Conservation (phyloP, 2,329 filamentous ascomycete species). For the Curvularia verruculosa region DNA sequence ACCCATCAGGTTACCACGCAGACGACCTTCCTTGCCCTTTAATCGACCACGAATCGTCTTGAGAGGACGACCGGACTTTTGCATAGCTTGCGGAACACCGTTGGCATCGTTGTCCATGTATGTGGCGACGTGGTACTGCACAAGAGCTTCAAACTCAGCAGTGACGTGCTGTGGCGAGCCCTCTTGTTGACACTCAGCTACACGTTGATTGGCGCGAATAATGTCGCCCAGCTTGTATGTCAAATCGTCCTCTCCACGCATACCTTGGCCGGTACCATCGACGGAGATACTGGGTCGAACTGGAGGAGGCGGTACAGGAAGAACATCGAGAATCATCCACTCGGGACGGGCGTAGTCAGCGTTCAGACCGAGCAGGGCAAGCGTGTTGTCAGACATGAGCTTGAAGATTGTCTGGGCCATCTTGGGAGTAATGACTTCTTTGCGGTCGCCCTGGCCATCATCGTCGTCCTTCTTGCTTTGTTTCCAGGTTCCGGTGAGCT, state of each 20-base stretch:
- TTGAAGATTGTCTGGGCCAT: conserved; percentile 86
- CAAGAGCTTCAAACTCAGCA: conserved; percentile 84
- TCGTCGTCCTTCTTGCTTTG: conserved; percentile 71
- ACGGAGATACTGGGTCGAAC: conserved; percentile 97
- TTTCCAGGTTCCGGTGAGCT: conserved; percentile 78
- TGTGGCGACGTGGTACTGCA: conserved; percentile 98
- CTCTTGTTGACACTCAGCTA: conserved; percentile 87
- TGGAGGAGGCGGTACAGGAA: conserved; percentile 93
- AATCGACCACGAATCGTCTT: conserved; percentile 96
- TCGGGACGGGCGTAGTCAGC: conserved; percentile 94
- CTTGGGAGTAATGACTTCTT: conserved; percentile 80
- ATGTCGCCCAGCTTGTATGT: conserved; percentile 99
- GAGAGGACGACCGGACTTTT: conserved; percentile 95
- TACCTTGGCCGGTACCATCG: conserved; percentile 88
- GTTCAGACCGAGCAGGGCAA: conserved; percentile 87
- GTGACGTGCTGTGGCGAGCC: conserved; percentile 91
- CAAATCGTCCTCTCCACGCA: conserved; percentile 97
- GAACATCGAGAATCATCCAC: conserved; percentile 96
- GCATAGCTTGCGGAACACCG: conserved; percentile 88
- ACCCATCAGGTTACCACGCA: conserved; percentile 98
- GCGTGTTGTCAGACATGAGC: conserved; percentile 79
- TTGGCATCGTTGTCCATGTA: conserved; percentile 99
- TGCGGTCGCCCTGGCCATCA: conserved; percentile 73
- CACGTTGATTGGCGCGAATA: conserved; percentile 94
- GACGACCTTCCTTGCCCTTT: conserved; percentile 98